phyloP scores from a whole-genome alignment of 768 basidiomycete genomes.

The Butyriboletus loyo region DNA sequence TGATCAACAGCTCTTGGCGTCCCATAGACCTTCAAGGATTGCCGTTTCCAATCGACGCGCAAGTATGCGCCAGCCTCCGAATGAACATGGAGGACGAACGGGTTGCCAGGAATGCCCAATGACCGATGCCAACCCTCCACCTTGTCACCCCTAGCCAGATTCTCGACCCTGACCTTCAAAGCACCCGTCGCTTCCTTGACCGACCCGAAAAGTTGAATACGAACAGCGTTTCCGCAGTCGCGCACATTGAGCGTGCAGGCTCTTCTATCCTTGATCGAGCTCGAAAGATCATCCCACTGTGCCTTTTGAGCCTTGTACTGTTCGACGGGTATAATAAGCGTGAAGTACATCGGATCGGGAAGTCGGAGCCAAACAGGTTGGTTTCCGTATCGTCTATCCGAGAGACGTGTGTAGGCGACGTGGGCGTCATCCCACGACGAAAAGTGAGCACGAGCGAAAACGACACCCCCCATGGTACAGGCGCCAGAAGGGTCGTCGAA shows the following conservation, averaged over 20 bases:
- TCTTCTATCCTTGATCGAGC: conserved; percentile 35
- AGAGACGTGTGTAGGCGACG: conserved; percentile 35
- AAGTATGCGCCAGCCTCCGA: conserved; percentile 41
- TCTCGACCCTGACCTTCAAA: conserved; percentile 60
- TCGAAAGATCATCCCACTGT: conserved; percentile 46
- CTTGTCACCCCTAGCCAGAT: conserved; percentile 47
- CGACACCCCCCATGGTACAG: conserved; percentile 29
- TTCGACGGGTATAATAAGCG: conserved; percentile 42
- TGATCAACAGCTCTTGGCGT: conserved; percentile 35
- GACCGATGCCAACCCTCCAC: conserved; percentile 52
- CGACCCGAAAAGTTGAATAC: conserved; percentile 47
- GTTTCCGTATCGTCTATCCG: conserved; percentile 32
- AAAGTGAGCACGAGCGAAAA: conserved; percentile 44
- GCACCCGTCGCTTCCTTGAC: conserved; percentile 53
- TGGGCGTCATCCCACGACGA: conserved; percentile 48
- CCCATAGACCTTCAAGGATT: conserved; percentile 47
- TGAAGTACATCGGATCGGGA: conserved; percentile 50
- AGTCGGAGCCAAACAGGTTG: conserved; percentile 39
- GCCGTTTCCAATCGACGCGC: conserved; percentile 44
- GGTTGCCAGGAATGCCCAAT: conserved; percentile 27
- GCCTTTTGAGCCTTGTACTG: conserved; percentile 52
- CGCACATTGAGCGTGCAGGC: conserved; percentile 34
- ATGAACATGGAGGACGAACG: conserved; percentile 36
- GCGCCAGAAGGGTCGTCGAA: conserved; percentile 28
- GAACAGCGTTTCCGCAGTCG: conserved; percentile 25